Evolutionary conservation across 148 eudicot genomes (phyloP).

Genomic region (Nepenthes mirabilis): DNA sequence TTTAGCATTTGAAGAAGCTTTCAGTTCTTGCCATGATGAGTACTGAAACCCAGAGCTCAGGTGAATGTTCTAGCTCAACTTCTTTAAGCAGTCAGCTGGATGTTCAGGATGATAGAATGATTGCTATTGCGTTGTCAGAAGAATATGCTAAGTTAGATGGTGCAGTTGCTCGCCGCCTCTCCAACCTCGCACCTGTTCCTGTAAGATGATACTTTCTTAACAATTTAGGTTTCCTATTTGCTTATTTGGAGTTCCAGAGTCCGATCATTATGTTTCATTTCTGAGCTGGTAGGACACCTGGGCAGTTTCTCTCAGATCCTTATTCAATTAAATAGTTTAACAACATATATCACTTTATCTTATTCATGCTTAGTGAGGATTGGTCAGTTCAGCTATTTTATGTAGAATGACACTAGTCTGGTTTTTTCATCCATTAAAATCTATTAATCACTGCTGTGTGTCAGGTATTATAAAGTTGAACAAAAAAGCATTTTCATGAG

Average conservation of each 20-base stretch:
- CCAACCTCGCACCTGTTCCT: conserved; percentile 66
- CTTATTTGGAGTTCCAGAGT: neutral
- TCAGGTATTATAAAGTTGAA: too few relatives aligned
- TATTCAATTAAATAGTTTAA: too few relatives aligned
- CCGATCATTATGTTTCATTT: neutral
- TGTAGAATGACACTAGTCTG: too few relatives aligned
- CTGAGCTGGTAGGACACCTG: too few relatives aligned
- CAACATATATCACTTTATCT: too few relatives aligned
- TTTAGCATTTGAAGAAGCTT: neutral
- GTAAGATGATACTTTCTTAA: conserved; percentile 28
- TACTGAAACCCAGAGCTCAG: conserved; percentile 26
- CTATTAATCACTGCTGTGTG: too few relatives aligned
- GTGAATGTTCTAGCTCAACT: conserved; percentile 62
- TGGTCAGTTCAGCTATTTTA: too few relatives aligned
- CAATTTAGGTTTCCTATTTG: neutral
- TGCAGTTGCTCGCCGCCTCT: conserved; percentile 56
- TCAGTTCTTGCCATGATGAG: conserved; percentile 22
- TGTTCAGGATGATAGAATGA: conserved; percentile 70
- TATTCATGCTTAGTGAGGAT: too few relatives aligned
- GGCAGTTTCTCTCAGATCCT: too few relatives aligned
- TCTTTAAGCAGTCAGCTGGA: conserved; percentile 57
- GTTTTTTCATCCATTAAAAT: too few relatives aligned
- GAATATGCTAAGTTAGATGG: conserved; percentile 66
- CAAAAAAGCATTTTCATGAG: too few relatives aligned
- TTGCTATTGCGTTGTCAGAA: conserved; percentile 74